Conservation (phyloP, 352 stramenopile genomes). For the Globisporangium takayamanum region DNA sequence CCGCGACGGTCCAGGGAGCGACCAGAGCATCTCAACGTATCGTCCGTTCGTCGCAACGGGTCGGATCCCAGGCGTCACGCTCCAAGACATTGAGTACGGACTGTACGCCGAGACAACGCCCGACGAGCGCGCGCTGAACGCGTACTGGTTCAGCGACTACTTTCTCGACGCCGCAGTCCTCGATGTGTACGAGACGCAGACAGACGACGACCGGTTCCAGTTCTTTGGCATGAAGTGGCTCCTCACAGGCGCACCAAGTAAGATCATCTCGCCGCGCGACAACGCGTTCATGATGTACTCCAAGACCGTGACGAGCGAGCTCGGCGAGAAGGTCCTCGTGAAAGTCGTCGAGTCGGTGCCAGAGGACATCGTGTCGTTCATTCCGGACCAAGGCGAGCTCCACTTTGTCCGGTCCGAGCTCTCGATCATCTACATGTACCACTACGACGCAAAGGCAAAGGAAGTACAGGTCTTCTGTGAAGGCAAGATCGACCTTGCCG, state of each 20-base stretch:
- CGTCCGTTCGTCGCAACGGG: constrained; percentile 51
- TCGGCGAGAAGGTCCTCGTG: constrained; percentile 50
- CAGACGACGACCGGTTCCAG: constrained; percentile 49
- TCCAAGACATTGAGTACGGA: constrained; percentile 64
- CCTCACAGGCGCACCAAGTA: constrained; percentile 35
- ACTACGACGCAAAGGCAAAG: constrained; percentile 40
- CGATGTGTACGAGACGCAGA: constrained; percentile 52
- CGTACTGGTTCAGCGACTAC: constrained; percentile 51
- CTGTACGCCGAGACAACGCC: constrained; percentile 65
- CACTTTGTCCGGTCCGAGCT: constrained; percentile 48
- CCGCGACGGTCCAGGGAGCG: constrained; percentile 4
- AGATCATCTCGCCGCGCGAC: constrained; percentile 53
- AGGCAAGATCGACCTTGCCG: constrained; percentile 43
- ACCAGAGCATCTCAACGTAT: constrained; percentile 10
- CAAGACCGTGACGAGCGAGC: constrained; percentile 31
- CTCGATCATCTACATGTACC: constrained; percentile 60
- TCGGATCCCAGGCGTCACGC: constrained; percentile 43
- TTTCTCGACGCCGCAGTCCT: constrained; percentile 69
- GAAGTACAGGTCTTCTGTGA: constrained; percentile 67
- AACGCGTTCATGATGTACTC: constrained; percentile 60
- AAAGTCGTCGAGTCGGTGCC: constrained; percentile 56
- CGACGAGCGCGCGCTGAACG: constrained; percentile 51
- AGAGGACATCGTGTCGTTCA: constrained; percentile 33
- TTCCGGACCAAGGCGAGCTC: constrained; percentile 21
- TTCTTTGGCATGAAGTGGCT: constrained; percentile 82